Conservation (phyloP, 169 alveolate species). For the Cryptosporidium viatorum region DNA sequence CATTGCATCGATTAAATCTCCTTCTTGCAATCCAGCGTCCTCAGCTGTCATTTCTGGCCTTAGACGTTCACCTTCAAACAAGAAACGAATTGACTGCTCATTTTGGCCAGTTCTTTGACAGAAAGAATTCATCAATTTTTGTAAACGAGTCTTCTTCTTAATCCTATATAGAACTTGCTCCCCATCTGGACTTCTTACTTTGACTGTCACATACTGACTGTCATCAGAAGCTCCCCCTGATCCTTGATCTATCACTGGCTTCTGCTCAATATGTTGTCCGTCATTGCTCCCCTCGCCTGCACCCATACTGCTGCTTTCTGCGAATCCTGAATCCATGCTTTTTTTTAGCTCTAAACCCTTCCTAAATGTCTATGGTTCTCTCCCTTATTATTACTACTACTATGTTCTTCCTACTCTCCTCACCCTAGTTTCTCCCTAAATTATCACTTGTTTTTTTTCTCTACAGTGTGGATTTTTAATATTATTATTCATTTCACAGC, state of each 20-base stretch:
- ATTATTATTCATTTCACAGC: too few relatives aligned
- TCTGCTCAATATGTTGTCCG: slow-evolving; percentile 45
- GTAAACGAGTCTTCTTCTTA: slow-evolving; percentile 93
- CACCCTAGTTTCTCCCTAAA: too few relatives aligned
- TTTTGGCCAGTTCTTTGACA: slow-evolving; percentile 95
- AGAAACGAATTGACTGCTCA: slow-evolving; percentile 92
- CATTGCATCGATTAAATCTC: slow-evolving; percentile 98
- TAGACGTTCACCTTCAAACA: slow-evolving; percentile 97
- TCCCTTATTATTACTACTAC: not conserved
- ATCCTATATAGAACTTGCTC: slow-evolving; percentile 95
- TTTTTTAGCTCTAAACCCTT: not conserved
- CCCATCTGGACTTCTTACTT: slow-evolving; percentile 90
- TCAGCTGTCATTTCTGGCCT: slow-evolving; percentile 95
- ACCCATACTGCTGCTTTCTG: not conserved
- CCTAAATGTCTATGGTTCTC: not conserved
- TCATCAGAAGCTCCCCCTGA: slow-evolving; percentile 56
- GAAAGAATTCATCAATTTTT: slow-evolving; percentile 97
- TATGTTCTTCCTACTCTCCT: not conserved
- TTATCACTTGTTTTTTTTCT: too few relatives aligned
- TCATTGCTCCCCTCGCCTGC: slow-evolving; percentile 9
- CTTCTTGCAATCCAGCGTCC: slow-evolving; percentile 94
- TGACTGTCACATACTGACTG: slow-evolving; percentile 75
- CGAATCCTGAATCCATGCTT: slow-evolving; percentile 19
- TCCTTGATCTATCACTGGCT: slow-evolving; percentile 72
- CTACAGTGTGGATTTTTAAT: too few relatives aligned